Base-by-base conservation (phyloP, 106 monocot genomes). In the Platanthera zijinensis region DNA sequence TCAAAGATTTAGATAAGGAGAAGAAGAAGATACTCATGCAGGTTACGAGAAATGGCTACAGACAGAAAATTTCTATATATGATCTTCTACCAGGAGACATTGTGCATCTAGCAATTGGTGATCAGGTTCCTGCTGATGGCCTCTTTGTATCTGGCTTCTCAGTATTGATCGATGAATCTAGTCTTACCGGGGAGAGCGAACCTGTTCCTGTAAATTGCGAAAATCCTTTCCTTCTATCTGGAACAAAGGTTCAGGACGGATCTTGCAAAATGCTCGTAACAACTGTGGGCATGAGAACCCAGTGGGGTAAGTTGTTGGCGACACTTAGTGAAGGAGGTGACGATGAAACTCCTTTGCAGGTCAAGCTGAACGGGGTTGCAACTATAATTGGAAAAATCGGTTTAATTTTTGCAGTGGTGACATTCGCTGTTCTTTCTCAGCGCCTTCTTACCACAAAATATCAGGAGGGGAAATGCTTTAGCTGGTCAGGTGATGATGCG, bases 51-150 rank as follows among this genome's bases (percentile, higher is more conserved):
- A 48, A 80, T 74, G 80, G 80, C 4, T 74, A 51, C 30, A 51
- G 80, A 19, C 73, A 74, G 51, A 80, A 80, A 64, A 21, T 80
- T 18, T 81, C 81, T 70, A 76, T 81, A 19, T 81, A 81, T 56
- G 81, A 75, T 57, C 69, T 81, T 68, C 28, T 81, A 54, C 45
- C 53, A 15, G 81, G 81, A 14, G 81, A 81, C 30, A 57, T 81
- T 5, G 81, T 76, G 22, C 75, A 75, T 76, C 48, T 81, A 57
- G 30, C 49, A 49, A 76, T 81, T 13, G 81, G 81, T 12, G 81
- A 81, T 75, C 81, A 81, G 57, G 70, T 81, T 8, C 81, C 81
- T 56, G 76, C 76, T 25, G 81, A 81, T 75, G 81, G 81, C 6
- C 57, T 81, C 21, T 81, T 76, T 76, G 17, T 81, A 76, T 54